Base-by-base conservation (phyloP, 2,329 filamentous ascomycete genomes). In the Penicillium capsulatum region DNA sequence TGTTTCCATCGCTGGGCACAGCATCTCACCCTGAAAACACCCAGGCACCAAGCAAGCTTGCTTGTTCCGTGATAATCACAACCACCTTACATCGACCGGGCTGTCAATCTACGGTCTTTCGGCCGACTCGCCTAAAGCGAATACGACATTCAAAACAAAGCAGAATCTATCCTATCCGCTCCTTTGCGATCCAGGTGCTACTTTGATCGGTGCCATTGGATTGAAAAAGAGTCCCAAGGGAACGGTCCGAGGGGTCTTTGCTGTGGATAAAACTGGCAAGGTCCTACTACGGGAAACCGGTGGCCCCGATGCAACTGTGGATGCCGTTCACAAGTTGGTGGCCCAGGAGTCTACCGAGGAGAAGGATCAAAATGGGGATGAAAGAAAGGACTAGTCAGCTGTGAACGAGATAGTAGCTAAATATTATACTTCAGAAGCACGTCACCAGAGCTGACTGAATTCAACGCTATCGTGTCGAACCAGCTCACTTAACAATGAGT, bases 11-110 rank as follows among this genome's bases (percentile, higher is more conserved):
- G 28, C 22, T 19, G 10, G 34, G 10, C 34, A 13, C 24, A 11
- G 14, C 36, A 28, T 34, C 17, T 26, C 39, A 47, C 20, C 50
- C 26, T 38, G 48, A 10, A 50, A 5, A 9, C 19, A 26, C 20
- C 17, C 47, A 95, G 90, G 91, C 75, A 97, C 89, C 40, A 92
- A 76, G 43, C 92, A 98, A 75, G 92, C 77, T 47, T 96, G 90
- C 69, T 74, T 91, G 53, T 97, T 98, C 77, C 84, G 92, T 59
- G 90, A 97, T 74, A 76, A 80, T 16, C 87, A 94, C 69, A 71
- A 75, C 32, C 72, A 82, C 35, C 76, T 97, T 38, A 91, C 84
- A 8, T 76, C 80, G 17, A 84, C 80, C 39, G 91, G 91, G 7
- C 79, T 94, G 44, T 76, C 82, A 60, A 88, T 98, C 69, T 97